phyloP scores from a whole-genome alignment of 1,139 yeast species.

The Candida mesenterica region DNA sequence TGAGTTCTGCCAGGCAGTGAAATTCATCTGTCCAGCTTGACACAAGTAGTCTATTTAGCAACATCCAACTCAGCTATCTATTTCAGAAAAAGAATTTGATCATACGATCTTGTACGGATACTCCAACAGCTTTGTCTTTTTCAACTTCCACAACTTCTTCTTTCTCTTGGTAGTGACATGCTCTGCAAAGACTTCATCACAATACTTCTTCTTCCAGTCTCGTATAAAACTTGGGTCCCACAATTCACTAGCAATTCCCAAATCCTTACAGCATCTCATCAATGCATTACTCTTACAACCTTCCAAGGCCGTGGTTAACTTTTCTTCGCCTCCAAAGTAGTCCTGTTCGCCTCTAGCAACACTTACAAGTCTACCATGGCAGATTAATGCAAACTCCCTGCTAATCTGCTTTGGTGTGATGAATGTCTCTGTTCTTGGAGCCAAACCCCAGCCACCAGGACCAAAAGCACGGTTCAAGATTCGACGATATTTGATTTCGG shows the following conservation, averaged over 20 bases:
- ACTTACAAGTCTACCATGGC: constrained; percentile 85
- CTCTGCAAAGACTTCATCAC: constrained; percentile 86
- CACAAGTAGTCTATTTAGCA: too few species aligned
- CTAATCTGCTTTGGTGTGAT: constrained; percentile 65
- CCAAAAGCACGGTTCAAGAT: constrained; percentile 89
- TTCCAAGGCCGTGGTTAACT: constrained; percentile 93
- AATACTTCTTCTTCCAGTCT: constrained; percentile 67
- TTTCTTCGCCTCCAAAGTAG: constrained; percentile 76
- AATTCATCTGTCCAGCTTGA: too few species aligned
- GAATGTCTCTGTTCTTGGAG: constrained; percentile 84
- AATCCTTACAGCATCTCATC: constrained; percentile 96
- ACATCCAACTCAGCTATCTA: too few species aligned
- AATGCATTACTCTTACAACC: constrained; percentile 96
- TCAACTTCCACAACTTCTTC: constrained; percentile 84
- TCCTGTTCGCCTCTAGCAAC: constrained; percentile 97
- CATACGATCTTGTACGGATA: constrained; percentile 66
- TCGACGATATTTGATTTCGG: constrained; percentile 92
- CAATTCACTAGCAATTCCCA: constrained; percentile 92
- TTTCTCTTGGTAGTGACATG: constrained; percentile 78
- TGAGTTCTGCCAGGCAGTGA: too few species aligned
- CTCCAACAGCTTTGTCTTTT: constrained; percentile 73
- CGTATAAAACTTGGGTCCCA: constrained; percentile 96
- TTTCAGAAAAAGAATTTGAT: too few species aligned
- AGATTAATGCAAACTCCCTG: constrained; percentile 84
- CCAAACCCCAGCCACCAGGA: constrained; percentile 99